Evolutionary conservation across 495 filamentous ascomycete species (phyloP).

Genomic region (Bathelium albidoporum): DNA sequence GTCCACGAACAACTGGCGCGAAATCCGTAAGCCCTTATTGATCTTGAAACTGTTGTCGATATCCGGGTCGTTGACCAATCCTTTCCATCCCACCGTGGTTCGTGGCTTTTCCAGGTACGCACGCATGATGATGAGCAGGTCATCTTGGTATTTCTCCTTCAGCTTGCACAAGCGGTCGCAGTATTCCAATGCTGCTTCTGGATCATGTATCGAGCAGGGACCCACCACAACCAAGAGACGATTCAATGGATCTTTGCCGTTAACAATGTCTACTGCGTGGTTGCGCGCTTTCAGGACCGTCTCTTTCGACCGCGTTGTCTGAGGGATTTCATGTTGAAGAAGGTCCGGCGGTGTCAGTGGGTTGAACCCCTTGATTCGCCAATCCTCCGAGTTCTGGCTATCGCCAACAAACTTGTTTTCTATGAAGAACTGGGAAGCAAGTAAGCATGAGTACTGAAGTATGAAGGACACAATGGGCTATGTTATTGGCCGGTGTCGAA

Average conservation of each 20-base stretch:
- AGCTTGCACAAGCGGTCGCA: constrained; percentile 70
- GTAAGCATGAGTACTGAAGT: constrained; percentile 3
- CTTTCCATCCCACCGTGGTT: constrained; percentile 99
- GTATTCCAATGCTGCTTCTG: constrained; percentile 84
- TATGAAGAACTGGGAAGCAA: constrained; percentile 60
- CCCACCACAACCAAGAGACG: constrained; percentile 88
- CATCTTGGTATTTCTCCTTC: constrained; percentile 81
- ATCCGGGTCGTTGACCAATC: constrained; percentile 96
- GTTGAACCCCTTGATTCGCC: constrained; percentile 78
- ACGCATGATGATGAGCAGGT: constrained; percentile 93
- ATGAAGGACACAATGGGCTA: too few relatives aligned
- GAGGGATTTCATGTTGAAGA: constrained; percentile 86
- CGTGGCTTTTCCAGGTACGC: constrained; percentile 98
- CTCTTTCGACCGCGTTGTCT: constrained; percentile 63
- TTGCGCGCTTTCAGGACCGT: constrained; percentile 75
- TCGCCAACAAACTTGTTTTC: constrained; percentile 86
- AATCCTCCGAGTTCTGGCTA: constrained; percentile 68
- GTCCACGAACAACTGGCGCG: constrained; percentile 88
- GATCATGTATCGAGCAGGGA: constrained; percentile 97
- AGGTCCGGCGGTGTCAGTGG: constrained; percentile 88
- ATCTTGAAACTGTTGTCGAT: constrained; percentile 99
- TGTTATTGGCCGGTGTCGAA: too few relatives aligned
- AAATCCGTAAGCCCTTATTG: constrained; percentile 86
- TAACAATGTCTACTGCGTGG: constrained; percentile 70
- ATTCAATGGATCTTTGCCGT: constrained; percentile 61